These are phyloP conservation scores for Aureobasidium leucospermi DNA, from an alignment of 2,329 filamentous ascomycete genomes.

Conservation along the genomic window DNA sequence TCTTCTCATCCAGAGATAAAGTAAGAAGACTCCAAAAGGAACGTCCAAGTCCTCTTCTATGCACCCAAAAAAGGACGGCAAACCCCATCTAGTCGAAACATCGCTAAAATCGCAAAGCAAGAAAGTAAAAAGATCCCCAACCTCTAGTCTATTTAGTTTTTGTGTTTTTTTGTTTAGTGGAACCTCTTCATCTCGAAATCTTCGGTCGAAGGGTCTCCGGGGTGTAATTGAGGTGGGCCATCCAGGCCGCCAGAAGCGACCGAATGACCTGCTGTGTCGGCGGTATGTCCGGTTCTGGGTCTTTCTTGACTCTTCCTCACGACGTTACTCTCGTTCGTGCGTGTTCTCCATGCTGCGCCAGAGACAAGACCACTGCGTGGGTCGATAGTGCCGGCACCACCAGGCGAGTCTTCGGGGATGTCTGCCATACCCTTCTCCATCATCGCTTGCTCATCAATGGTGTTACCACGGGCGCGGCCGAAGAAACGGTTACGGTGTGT, in stretches of 20 bases:
- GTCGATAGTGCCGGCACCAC: slow-evolving; percentile 21
- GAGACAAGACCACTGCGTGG: slow-evolving; percentile 27
- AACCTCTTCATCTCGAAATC: slow-evolving; percentile 16
- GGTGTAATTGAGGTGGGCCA: not conserved
- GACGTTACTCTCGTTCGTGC: slow-evolving; percentile 24
- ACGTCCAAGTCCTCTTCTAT: not conserved
- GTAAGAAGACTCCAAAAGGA: not conserved
- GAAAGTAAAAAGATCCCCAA: not conserved
- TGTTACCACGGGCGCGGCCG: slow-evolving; percentile 31
- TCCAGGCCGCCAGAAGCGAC: not conserved
- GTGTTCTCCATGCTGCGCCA: slow-evolving; percentile 23
- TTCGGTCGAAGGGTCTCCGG: slow-evolving; percentile 8
- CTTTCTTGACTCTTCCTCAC: not conserved
- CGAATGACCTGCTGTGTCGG: not conserved
- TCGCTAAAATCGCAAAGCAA: slow-evolving; percentile 2
- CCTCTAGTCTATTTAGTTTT: not conserved
- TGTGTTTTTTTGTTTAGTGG: not conserved
- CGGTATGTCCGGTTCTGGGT: not conserved
- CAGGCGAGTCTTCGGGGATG: slow-evolving; percentile 26
- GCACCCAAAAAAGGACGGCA: not conserved
- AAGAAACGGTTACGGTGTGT: slow-evolving; percentile 58
- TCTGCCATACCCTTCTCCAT: slow-evolving; percentile 32
- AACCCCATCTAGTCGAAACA: not conserved
- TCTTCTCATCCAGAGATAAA: not conserved
- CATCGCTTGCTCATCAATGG: slow-evolving; percentile 22